A percentile compares a stretch with the other conserved stretches of the same genome.
phyloP scores from a whole-genome alignment of 495 filamentous ascomycete species.

The Trichoderma orchidacearum region DNA sequence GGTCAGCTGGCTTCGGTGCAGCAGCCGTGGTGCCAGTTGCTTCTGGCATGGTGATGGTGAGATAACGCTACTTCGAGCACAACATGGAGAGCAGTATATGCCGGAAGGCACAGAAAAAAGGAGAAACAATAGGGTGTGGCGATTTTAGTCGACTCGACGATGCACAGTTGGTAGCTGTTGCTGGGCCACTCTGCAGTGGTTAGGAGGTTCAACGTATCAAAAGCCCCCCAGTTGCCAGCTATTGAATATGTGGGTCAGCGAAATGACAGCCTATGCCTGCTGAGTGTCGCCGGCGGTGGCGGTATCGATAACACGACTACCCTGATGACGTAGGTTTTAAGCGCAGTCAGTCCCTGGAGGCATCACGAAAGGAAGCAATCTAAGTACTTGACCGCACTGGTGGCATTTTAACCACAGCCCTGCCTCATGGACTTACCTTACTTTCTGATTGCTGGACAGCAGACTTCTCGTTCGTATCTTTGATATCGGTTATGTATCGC shows the following conservation, averaged over 20 bases:
- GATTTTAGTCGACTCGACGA: not conserved
- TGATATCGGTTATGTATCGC: no score
- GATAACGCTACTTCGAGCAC: not conserved
- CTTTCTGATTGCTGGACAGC: no score
- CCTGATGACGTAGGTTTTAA: not conserved
- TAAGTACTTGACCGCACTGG: no score
- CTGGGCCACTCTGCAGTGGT: not conserved
- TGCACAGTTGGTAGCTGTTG: not conserved
- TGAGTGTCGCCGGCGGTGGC: not conserved
- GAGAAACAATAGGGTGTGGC: not conserved
- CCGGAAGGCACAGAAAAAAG: no score
- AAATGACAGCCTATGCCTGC: not conserved
- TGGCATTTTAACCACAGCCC: no score
- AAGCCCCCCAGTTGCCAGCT: not conserved
- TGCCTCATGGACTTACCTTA: no score
- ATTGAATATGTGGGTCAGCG: not conserved
- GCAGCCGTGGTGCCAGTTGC: conserved; percentile 2
- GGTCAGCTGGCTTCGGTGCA: conserved; percentile 16
- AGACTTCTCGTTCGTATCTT: no score
- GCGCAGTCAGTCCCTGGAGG: not conserved
- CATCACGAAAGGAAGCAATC: not conserved
- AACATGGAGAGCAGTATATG: not conserved
- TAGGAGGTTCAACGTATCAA: not conserved
- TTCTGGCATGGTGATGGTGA: not conserved
- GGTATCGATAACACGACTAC: not conserved